Evolutionary conservation across 352 stramenopile species (phyloP), one percentile per base, ranked within the genome.

Genomic region (Phytophthora nicotianae): DNA sequence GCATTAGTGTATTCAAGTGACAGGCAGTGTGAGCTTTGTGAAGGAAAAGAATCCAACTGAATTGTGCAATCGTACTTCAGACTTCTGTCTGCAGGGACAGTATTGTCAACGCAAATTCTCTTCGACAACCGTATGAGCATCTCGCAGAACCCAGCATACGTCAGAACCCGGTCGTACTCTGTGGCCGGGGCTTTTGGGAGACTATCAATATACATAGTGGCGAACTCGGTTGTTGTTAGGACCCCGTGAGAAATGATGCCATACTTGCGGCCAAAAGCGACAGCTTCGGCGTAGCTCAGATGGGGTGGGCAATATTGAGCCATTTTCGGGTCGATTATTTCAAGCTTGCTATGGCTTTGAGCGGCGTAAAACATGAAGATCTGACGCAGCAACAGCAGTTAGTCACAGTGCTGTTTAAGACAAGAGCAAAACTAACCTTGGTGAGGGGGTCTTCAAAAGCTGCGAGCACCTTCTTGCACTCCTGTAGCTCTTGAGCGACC

Each of bases 201-300:
- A 50, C 81, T 86, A 66, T 91, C 85, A 56, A 91, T 86, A 65
- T 92, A 94, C 19, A 86, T 70, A 2, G 63, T 76, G 24, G 83
- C 75, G 50, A 92, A 94, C 65, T 91, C 81, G 58, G 83, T 91
- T 45, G 83, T 90, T 9, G 81, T 92, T 38, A 94, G 60, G 33
- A 91, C 82, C 1, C 82, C 79, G 49, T 88, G 79, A 11, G 79
- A 75, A n/a, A 91, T 91, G 50, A 94, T 70, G 21, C 83, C 85
- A 59, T 91, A 94, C 58, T 78, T 86, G 27, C 83, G 77, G 0
- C 74, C 76, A 48, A 88, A 91, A 35, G 80, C 65, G n/a, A 92
- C 67, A 52, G 78, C 79, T 55, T 92, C 79, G 37, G 67, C 58
- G 69, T 94, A 94, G 27, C 77, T 78, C 77, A 91, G 81, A 46